Conservation (phyloP, 352 stramenopile species). For the Pythium insidiosum region DNA sequence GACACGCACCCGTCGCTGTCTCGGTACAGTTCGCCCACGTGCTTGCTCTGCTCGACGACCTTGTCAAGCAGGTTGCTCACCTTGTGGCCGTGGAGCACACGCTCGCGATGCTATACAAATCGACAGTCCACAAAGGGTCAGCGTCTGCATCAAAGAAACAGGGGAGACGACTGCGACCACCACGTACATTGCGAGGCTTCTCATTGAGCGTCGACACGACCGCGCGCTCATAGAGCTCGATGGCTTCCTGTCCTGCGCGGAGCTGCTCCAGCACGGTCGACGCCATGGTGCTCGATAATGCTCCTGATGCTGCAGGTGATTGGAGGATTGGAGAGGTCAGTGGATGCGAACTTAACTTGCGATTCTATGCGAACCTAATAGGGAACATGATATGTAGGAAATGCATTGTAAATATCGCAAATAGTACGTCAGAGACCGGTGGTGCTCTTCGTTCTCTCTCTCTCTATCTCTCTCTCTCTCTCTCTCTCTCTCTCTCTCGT, state of each 20-base stretch:
- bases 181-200: conserved; percentile 75
- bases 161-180: neutral
- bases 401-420: neutral
- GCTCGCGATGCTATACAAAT: conserved; percentile 49
- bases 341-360: neutral
- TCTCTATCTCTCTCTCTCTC: too few relatives aligned
- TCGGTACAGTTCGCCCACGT: conserved; percentile 74
- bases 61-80: conserved; percentile 74
- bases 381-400: neutral
- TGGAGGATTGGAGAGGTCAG: too few relatives aligned
- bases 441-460: too few relatives aligned
- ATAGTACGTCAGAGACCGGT: too few relatives aligned
- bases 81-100: conserved; percentile 78
- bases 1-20: conserved; percentile 67
- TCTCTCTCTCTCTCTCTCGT: too few relatives aligned
- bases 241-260: conserved; percentile 68
- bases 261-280: conserved; percentile 82
- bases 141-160: neutral
- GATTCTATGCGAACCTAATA: neutral
- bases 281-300: too few relatives aligned
- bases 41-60: conserved; percentile 54
- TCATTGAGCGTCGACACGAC: conserved; percentile 65
- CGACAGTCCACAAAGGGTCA: neutral
- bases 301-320: too few relatives aligned
- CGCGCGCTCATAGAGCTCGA: conserved; percentile 68